Base-by-base conservation (phyloP, 2,329 filamentous ascomycete species). In the Xylariomycetidae sp. region DNA sequence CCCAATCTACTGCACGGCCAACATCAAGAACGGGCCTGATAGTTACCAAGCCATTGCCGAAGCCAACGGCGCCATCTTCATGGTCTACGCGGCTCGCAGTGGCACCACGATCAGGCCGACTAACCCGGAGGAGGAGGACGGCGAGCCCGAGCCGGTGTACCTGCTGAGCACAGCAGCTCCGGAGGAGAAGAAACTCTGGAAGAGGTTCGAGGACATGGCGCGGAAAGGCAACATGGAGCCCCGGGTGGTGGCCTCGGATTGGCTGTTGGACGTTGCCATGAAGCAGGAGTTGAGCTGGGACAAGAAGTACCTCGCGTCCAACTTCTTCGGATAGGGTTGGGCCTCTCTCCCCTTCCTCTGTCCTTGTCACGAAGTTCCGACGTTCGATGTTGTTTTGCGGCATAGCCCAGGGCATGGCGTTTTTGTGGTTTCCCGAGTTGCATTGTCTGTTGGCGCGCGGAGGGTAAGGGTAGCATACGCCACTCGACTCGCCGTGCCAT, bases 191-290 rank as follows among this genome's bases (percentile, higher is more conserved):
- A 72, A 74, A 43, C 62, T 95, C 35, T 95, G 89, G 86, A 65
- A 71, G 10, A 79, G 78, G 39, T 98, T 98, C 57, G 70, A 77
- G 35, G 76, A 84, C 32, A 80, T 94, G 74, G 89, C 85, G 2
- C 65, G 71, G 42, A 82, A 80, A 47, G 81, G 85, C 27, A 81
- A 85, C 53, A 88, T 90, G 73, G 73, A 80, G 45, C 82, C 89
- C 3, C 72, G 84, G 33, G 79, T 98, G 25, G 87, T 95, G 16
- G 75, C 74, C 29, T 76, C 84, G 3, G 89, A 98, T 54, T 98
- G 92, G 92, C 59, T 98, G 49, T 65, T 98, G 37, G 82, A 89
- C 52, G 80, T 88, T 39, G 86, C 87, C 4, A 90, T 98, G 85
- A 79, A 76, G 49, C 92, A 98, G 61, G 72, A 87, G 58, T 65